A percentile compares a stretch with the other conserved stretches of the same genome.
These are phyloP conservation scores for Sporothrix pallida DNA, from an alignment of 2,329 filamentous ascomycete genomes.

Conservation along the genomic window DNA sequence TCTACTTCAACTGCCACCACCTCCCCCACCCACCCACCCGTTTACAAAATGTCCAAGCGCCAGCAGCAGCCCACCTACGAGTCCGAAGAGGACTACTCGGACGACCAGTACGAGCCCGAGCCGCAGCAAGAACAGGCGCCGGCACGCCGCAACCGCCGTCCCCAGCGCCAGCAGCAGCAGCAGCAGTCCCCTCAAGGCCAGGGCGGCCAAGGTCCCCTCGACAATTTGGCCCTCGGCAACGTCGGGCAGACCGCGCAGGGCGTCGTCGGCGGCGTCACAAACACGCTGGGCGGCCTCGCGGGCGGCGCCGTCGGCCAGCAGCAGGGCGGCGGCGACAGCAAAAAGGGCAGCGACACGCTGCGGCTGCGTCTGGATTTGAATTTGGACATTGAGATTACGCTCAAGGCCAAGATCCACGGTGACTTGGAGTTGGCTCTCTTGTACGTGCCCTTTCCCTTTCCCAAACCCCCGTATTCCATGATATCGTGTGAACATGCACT, in stretches of 20 bases:
- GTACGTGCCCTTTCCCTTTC: slow-evolving; percentile 53
- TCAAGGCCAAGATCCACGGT: slow-evolving; percentile 85
- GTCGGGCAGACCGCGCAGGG: slow-evolving; percentile 48
- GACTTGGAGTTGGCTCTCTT: slow-evolving; percentile 77
- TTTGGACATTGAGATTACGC: slow-evolving; percentile 80
- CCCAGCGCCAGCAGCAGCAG: slow-evolving; percentile 38
- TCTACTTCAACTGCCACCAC: too few relatives aligned
- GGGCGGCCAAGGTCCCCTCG: slow-evolving; percentile 42
- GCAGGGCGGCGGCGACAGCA: slow-evolving; percentile 47
- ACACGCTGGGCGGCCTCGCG: slow-evolving; percentile 51
- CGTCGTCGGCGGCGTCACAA: slow-evolving; percentile 49
- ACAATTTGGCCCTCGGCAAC: slow-evolving; percentile 48
- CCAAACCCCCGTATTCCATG: not conserved
- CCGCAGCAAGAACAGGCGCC: slow-evolving; percentile 38
- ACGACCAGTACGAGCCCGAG: slow-evolving; percentile 40
- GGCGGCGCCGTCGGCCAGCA: slow-evolving; percentile 45
- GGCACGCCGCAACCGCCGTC: slow-evolving; percentile 32
- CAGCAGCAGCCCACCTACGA: slow-evolving; percentile 44
- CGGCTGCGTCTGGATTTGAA: slow-evolving; percentile 75
- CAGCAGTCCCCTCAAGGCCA: slow-evolving; percentile 42
- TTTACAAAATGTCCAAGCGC: slow-evolving; percentile 39
- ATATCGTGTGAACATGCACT: not conserved
- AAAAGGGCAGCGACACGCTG: slow-evolving; percentile 64
- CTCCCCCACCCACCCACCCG: not conserved
- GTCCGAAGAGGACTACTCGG: slow-evolving; percentile 46